Conservation (phyloP, 108 stramenopile species). For the Mayamaea pseudoterrestris region DNA sequence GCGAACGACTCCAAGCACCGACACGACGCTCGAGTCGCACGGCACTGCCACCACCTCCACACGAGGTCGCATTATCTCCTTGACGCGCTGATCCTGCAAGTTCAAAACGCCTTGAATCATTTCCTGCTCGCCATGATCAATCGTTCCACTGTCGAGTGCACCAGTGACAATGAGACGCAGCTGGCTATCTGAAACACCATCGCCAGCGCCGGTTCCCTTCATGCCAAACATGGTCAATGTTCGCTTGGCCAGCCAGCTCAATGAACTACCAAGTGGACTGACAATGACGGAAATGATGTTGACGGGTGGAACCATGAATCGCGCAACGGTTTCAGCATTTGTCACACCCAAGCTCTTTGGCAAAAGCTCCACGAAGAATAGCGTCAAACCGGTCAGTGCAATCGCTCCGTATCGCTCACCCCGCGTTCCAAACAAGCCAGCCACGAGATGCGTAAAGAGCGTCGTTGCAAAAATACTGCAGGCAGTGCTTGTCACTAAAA, state of each 20-base stretch:
- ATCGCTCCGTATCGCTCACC: constrained; percentile 84
- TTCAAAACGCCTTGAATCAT: constrained; percentile 97
- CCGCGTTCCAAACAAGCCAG: constrained; percentile 54
- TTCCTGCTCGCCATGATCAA: constrained; percentile 89
- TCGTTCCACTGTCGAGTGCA: constrained; percentile 87
- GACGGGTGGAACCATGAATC: constrained; percentile 83
- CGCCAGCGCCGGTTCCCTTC: constrained; percentile 46
- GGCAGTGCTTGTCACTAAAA: constrained; percentile 86
- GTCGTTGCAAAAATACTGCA: constrained; percentile 77
- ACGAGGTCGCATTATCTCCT: constrained; percentile 92
- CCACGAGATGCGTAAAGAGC: constrained; percentile 77
- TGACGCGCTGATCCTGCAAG: constrained; percentile 79
- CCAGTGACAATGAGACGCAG: constrained; percentile 90
- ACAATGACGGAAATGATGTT: constrained; percentile 69
- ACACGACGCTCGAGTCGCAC: constrained; percentile 63
- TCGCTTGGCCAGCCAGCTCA: constrained; percentile 73
- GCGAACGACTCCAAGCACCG: constrained; percentile 70
- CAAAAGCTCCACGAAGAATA: constrained; percentile 93
- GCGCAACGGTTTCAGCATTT: constrained; percentile 88
- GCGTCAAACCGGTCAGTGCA: constrained; percentile 75
- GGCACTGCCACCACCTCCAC: constrained; percentile 91
- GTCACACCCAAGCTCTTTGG: constrained; percentile 92
- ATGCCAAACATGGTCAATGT: constrained; percentile 71
- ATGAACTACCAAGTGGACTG: constrained; percentile 75
- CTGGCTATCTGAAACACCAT: constrained; percentile 85